phyloP scores from a whole-genome alignment of 306 rosid genomes.

The Casuarina equisetifolia region DNA sequence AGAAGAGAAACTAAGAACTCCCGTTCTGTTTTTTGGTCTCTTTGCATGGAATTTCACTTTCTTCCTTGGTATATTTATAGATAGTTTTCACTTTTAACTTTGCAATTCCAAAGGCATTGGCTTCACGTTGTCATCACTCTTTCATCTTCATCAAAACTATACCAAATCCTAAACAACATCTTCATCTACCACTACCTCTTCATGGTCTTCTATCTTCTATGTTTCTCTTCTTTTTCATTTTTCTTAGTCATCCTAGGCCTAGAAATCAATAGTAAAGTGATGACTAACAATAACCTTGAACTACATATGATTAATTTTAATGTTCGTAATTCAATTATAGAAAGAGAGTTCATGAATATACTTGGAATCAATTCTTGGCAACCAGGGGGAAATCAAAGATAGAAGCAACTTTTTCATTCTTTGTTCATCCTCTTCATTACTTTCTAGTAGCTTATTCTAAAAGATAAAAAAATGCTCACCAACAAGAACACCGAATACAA shows the following conservation, averaged over 20 bases:
- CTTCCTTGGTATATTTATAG: no score
- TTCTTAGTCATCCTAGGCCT: constrained; percentile 51
- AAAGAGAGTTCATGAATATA: constrained; percentile 29
- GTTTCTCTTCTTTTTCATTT: constrained; percentile 43
- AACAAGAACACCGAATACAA: constrained; percentile 61
- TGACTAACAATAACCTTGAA: background rate
- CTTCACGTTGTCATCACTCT: no score
- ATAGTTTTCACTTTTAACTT: no score
- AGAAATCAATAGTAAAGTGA: constrained; percentile 12
- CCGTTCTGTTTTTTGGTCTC: no score
- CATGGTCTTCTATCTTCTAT: constrained; percentile 41
- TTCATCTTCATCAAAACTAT: constrained; percentile 79
- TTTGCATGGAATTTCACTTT: no score
- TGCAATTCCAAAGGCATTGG: no score
- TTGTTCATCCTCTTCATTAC: constrained; percentile 55
- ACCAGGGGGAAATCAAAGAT: constrained; percentile 87
- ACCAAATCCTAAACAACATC: constrained; percentile 89
- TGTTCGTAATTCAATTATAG: background rate
- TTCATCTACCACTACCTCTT: constrained; percentile 55
- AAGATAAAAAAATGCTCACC: constrained; percentile 71
- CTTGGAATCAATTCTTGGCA: constrained; percentile 73
- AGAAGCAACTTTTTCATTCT: constrained; percentile 51
- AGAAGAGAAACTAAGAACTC: no score
- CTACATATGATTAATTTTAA: no score
- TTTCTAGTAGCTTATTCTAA: constrained; percentile 50